Conservation (phyloP, 331 rosid genomes). For the Malus hybrid region DNA sequence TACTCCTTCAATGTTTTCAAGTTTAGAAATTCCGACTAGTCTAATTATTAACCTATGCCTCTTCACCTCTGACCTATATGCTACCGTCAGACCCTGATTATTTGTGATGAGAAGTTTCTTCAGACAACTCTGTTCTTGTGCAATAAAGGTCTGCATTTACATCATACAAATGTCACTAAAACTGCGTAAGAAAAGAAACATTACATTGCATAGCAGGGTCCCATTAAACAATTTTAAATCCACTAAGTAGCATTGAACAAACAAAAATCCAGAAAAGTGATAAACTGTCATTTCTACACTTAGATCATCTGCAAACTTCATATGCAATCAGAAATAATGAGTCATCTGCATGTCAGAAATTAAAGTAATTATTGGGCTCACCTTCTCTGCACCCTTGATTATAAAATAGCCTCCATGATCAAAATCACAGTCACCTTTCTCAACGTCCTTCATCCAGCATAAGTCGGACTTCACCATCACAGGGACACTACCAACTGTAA, state of each 20-base stretch:
- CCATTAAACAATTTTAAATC: not conserved
- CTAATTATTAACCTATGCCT: constrained; percentile 67
- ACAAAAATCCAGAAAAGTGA: not conserved
- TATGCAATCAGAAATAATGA: not conserved
- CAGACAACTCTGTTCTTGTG: constrained; percentile 74
- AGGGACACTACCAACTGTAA: constrained; percentile 66
- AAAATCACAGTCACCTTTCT: constrained; percentile 75
- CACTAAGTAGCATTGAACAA: not conserved
- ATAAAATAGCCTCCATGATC: constrained; percentile 91
- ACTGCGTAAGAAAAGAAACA: not conserved
- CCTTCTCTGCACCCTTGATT: constrained; percentile 95
- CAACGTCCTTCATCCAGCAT: constrained; percentile 75
- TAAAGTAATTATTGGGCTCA: constrained; percentile 17
- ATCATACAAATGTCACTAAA: constrained; percentile 1
- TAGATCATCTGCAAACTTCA: not conserved
- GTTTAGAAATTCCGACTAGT: constrained; percentile 37
- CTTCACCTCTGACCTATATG: constrained; percentile 63
- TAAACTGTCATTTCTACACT: not conserved
- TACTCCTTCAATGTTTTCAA: constrained; percentile 50
- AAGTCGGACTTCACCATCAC: constrained; percentile 92
- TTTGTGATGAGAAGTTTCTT: constrained; percentile 72
- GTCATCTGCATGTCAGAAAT: not conserved
- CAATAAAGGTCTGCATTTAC: constrained; percentile 76
- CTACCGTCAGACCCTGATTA: constrained; percentile 54
- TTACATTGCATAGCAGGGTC: not conserved